A percentile compares a stretch with the other conserved stretches of the same genome.
Conservation (phyloP, 2,329 filamentous ascomycete genomes). For the Diaporthe destruens region DNA sequence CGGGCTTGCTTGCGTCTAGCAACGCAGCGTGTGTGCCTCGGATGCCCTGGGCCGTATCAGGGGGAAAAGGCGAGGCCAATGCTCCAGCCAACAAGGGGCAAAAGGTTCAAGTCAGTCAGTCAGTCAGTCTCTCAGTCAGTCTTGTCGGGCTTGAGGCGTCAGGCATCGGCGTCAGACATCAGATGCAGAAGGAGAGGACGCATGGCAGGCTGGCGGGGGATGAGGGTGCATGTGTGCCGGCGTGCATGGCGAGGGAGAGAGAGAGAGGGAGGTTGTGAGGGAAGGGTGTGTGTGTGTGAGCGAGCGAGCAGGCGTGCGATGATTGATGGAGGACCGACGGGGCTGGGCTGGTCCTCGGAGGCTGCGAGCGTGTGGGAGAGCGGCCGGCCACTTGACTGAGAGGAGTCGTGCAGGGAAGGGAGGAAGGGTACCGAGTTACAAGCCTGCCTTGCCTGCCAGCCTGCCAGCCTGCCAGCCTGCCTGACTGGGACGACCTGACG, state of each 20-base stretch:
- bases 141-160: not conserved
- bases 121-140: not conserved
- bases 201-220: slow-evolving; percentile 15
- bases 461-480: too few relatives aligned
- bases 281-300: too few relatives aligned
- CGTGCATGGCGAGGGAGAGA: not conserved
- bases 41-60: too few relatives aligned
- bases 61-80: too few relatives aligned
- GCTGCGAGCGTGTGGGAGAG: not conserved
- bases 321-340: too few relatives aligned
- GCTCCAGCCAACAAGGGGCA: not conserved
- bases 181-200: slow-evolving; percentile 9
- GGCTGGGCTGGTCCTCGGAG: slow-evolving; percentile 8
- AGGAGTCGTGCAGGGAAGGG: not conserved
- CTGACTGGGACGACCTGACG: too few relatives aligned
- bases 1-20: slow-evolving; percentile 12
- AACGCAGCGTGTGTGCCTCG: not conserved
- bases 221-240: slow-evolving; percentile 2
- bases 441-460: too few relatives aligned
- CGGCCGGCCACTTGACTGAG: slow-evolving; percentile 7
- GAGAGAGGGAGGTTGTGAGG: not conserved
- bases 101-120: not conserved
- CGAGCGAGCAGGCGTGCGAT: too few relatives aligned
- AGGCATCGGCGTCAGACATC: not conserved
- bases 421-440: not conserved